Percentiles rank a stretch among this genome's conserved stretches.
phyloP scores from a whole-genome alignment of 2,329 filamentous ascomycete species.

The Calonectria hongkongensis region DNA sequence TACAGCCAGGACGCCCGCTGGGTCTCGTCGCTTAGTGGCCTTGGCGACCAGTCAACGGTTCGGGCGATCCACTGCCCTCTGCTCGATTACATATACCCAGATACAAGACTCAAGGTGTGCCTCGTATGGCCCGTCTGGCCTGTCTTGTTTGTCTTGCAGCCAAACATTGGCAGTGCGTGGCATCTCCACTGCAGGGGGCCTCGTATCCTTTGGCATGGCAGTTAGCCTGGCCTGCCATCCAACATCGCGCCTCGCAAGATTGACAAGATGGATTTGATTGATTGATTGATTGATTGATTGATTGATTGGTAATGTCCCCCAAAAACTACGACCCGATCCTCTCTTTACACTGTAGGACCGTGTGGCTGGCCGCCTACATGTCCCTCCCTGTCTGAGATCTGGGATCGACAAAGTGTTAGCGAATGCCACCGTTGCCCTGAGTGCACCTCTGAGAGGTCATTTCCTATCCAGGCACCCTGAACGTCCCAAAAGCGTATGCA shows the following conservation, averaged over 20 bases:
- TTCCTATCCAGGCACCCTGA: not conserved
- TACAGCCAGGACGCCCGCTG: conserved; percentile 17
- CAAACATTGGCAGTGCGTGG: not conserved
- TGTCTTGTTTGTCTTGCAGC: not conserved
- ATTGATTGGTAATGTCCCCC: conserved; percentile 16
- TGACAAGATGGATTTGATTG: conserved; percentile 8
- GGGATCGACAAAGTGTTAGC: conserved; percentile 28
- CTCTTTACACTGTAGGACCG: not conserved
- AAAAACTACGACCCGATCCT: not conserved
- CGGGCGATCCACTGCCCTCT: conserved; percentile 28
- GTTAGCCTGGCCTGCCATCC: not conserved
- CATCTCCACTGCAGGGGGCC: not conserved
- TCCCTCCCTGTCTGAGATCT: conserved; percentile 22
- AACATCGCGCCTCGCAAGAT: not conserved
- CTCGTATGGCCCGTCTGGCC: not conserved
- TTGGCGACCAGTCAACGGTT: conserved; percentile 22
- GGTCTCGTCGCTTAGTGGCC: conserved; percentile 20
- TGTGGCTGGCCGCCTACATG: not conserved
- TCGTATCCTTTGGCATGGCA: not conserved
- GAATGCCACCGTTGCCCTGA: conserved; percentile 22
- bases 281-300: conserved; percentile 24
- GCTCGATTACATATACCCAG: conserved; percentile 22
- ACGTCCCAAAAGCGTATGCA: conserved; percentile 14
- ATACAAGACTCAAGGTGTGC: not conserved
- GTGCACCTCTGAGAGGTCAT: not conserved